Conservation (phyloP, 2,329 filamentous ascomycete genomes). For the Colletotrichum sp. region DNA sequence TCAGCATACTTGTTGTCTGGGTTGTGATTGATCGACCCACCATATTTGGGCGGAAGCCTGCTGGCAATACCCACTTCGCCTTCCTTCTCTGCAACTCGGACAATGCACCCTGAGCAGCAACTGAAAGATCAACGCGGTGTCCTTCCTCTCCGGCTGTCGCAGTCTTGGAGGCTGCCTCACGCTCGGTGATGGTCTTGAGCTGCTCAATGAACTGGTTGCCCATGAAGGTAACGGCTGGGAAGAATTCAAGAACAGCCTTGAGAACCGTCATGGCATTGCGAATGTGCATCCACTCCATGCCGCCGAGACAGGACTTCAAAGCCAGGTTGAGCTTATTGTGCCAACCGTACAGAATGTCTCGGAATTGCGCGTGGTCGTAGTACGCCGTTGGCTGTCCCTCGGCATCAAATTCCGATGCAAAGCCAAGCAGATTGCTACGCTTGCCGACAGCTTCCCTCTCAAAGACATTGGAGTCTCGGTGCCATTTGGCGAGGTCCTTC, state of each 20-base stretch:
- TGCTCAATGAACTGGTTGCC: constrained; percentile 70
- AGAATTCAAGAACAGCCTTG: constrained; percentile 79
- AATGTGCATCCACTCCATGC: constrained; percentile 96
- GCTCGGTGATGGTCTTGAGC: constrained; percentile 68
- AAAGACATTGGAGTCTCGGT: constrained; percentile 63
- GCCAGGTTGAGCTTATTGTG: constrained; percentile 82
- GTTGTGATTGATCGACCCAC: constrained; percentile 43
- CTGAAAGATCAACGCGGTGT: constrained; percentile 74
- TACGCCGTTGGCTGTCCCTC: constrained; percentile 74
- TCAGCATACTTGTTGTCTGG: constrained; percentile 35
- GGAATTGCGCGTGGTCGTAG: constrained; percentile 85
- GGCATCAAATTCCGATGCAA: constrained; percentile 74
- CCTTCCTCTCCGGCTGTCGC: constrained; percentile 57
- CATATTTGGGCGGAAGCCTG: constrained; percentile 71
- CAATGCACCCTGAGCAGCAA: constrained; percentile 74
- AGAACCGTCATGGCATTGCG: constrained; percentile 92
- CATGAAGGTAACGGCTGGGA: constrained; percentile 91
- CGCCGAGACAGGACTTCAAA: constrained; percentile 80
- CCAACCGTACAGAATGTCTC: constrained; percentile 86
- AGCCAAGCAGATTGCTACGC: constrained; percentile 69
- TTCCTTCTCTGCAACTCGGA: constrained; percentile 73
- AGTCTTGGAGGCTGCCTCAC: constrained; percentile 59
- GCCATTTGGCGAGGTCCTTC: constrained; percentile 83
- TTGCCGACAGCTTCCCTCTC: constrained; percentile 77
- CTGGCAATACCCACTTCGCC: constrained; percentile 74